Conservation (phyloP, 2,329 filamentous ascomycete genomes). For the Tolypocladium inflatum region DNA sequence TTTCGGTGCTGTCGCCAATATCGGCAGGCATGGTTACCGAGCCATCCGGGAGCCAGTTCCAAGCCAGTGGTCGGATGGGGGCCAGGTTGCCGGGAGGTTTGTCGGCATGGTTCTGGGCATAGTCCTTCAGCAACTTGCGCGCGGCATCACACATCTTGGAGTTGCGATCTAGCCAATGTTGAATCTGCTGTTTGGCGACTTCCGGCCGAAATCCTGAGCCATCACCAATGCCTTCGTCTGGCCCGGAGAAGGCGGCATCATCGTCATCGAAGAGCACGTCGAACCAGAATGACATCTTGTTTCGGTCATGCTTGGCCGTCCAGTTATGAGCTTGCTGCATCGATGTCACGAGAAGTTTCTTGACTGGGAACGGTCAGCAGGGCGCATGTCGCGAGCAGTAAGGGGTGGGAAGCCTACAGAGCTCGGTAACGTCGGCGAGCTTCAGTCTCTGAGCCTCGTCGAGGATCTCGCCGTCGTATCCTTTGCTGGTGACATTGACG, state of each 20-base stretch:
- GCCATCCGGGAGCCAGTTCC: conserved; percentile 43
- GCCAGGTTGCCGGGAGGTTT: conserved; percentile 40
- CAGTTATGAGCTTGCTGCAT: conserved; percentile 61
- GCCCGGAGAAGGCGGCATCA: conserved; percentile 33
- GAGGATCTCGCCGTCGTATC: conserved; percentile 53
- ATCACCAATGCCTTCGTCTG: conserved; percentile 43
- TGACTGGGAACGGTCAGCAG: conserved; percentile 32
- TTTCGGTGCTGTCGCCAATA: conserved; percentile 27
- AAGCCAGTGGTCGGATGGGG: conserved; percentile 40
- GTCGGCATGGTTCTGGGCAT: conserved; percentile 39
- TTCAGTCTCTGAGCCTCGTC: conserved; percentile 48
- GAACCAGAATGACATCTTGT: conserved; percentile 63
- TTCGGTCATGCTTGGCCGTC: conserved; percentile 59
- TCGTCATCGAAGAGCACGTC: conserved; percentile 56
- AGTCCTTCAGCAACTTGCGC: conserved; percentile 42
- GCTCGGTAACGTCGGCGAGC: conserved; percentile 53
- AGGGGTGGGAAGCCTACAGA: conserved; percentile 36
- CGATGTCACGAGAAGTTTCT: conserved; percentile 56
- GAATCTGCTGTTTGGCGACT: conserved; percentile 49
- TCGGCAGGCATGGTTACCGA: conserved; percentile 18
- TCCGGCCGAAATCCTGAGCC: conserved; percentile 44
- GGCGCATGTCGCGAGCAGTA: neutral
- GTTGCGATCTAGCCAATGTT: conserved; percentile 54
- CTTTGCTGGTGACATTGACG: conserved; percentile 58
- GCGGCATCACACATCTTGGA: conserved; percentile 49